Percentiles rank a stretch among this genome's conserved stretches.
Conservation (phyloP, 306 rosid species). For the Echinosophora koreensis region DNA sequence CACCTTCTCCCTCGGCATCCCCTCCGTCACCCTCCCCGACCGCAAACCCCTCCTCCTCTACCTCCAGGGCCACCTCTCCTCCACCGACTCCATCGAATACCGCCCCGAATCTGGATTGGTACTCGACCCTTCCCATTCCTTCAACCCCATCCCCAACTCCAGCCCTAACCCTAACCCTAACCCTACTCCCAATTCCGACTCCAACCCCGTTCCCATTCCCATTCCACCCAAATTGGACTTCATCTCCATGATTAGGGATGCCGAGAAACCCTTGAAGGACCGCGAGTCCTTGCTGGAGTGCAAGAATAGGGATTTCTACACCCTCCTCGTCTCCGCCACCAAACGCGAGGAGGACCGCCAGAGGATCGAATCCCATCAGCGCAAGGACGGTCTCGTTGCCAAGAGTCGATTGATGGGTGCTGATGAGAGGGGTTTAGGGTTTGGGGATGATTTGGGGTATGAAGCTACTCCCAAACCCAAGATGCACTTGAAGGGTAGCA, state of each 20-base stretch:
- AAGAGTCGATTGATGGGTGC: conserved; percentile 85
- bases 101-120: conserved; percentile 46
- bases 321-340: conserved; percentile 75
- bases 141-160: conserved; percentile 46
- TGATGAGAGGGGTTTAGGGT: conserved; percentile 77
- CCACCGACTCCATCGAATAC: conserved; percentile 86
- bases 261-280: conserved; percentile 85
- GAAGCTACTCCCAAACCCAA: conserved; percentile 82
- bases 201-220: neutral
- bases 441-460: conserved; percentile 71
- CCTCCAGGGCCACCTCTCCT: conserved; percentile 78
- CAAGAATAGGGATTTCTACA: conserved; percentile 80
- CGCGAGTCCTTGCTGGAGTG: conserved; percentile 83
- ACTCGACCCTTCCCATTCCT: conserved; percentile 45
- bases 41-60: conserved; percentile 88
- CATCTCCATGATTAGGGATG: conserved; percentile 63
- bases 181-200: neutral
- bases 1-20: conserved; percentile 78
- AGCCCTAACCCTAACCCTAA: neutral
- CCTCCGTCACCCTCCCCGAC: conserved; percentile 87
- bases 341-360: conserved; percentile 95
- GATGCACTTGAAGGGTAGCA: conserved; percentile 82
- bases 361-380: conserved; percentile 86
- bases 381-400: conserved; percentile 95
- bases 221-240: conserved; percentile 56